A percentile compares a stretch with the other conserved stretches of the same genome.
These are phyloP conservation scores for Botrytis deweyae DNA, from an alignment of 2,329 filamentous ascomycete species.

Conservation along the genomic window DNA sequence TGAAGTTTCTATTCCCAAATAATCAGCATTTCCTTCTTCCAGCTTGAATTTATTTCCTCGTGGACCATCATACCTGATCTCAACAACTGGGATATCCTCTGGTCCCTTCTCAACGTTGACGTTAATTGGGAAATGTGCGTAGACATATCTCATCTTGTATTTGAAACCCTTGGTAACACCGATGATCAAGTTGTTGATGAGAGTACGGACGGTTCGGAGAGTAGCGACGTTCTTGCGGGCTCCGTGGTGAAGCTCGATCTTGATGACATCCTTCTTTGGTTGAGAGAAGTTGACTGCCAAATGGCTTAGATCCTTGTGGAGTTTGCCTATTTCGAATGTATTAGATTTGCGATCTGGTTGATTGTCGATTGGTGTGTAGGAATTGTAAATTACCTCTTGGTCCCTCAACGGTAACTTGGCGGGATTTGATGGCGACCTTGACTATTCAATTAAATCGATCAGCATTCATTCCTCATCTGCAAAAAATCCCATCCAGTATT, in stretches of 20 bases:
- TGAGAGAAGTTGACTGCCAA: constrained; percentile 93
- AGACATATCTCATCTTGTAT: constrained; percentile 99
- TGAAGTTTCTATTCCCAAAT: constrained; percentile 71
- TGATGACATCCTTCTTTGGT: constrained; percentile 82
- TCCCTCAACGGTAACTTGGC: constrained; percentile 94
- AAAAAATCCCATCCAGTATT: constrained; percentile 2
- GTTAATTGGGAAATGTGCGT: constrained; percentile 99
- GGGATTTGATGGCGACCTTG: constrained; percentile 96
- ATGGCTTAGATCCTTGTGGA: constrained; percentile 95
- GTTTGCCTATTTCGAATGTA: constrained; percentile 66
- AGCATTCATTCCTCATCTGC: constrained; percentile 37
- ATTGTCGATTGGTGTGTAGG: constrained; percentile 13
- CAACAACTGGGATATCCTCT: constrained; percentile 85
- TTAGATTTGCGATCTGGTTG: constrained; percentile 37
- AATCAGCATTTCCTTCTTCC: constrained; percentile 39
- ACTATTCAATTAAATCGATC: constrained; percentile 58
- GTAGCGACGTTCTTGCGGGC: constrained; percentile 96
- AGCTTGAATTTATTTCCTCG: constrained; percentile 5
- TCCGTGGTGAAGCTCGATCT: constrained; percentile 98
- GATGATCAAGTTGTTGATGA: constrained; percentile 98
- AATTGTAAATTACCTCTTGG: constrained; percentile 68
- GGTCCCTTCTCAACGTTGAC: constrained; percentile 97
- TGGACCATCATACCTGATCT: constrained; percentile 77
- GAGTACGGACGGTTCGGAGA: constrained; percentile 93
- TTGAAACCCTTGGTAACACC: constrained; percentile 99